Conservation (phyloP, 1,284 basidiomycete genomes). For the Ustilago xerochloae region DNA sequence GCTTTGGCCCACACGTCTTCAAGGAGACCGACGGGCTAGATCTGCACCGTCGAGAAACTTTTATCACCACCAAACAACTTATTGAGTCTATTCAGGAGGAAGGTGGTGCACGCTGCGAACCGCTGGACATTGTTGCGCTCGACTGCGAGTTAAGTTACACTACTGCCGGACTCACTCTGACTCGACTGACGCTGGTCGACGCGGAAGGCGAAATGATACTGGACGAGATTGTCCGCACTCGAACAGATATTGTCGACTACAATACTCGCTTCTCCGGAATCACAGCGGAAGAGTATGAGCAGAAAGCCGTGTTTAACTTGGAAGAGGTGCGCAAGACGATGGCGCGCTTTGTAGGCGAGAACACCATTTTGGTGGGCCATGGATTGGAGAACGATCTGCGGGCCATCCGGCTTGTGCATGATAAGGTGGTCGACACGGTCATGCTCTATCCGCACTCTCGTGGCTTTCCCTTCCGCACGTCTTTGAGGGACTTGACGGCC, state of each 20-base stretch:
- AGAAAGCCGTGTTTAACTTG: constrained; percentile 47
- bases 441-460: constrained; percentile 61
- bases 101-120: background rate
- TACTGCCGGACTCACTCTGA: constrained; percentile 61
- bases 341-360: constrained; percentile 50
- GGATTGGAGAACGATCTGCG: constrained; percentile 65
- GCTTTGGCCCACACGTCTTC: constrained; percentile 64
- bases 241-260: constrained; percentile 58
- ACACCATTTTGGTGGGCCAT: constrained; percentile 64
- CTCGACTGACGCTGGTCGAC: constrained; percentile 62
- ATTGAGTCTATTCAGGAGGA: constrained; percentile 13
- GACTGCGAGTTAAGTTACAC: constrained; percentile 66
- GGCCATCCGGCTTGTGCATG: constrained; percentile 59
- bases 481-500: constrained; percentile 56
- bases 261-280: constrained; percentile 66
- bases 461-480: constrained; percentile 62
- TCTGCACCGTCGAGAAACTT: constrained; percentile 58
- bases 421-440: constrained; percentile 58
- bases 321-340: constrained; percentile 45
- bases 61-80: constrained; percentile 46
- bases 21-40: constrained; percentile 54
- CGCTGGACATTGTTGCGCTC: constrained; percentile 58
- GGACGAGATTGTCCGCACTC: constrained; percentile 56
- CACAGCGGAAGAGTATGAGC: constrained; percentile 48
- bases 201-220: constrained; percentile 56